Conservation (phyloP, 2,329 filamentous ascomycete genomes). For the Trichoderma citrinoviride region DNA sequence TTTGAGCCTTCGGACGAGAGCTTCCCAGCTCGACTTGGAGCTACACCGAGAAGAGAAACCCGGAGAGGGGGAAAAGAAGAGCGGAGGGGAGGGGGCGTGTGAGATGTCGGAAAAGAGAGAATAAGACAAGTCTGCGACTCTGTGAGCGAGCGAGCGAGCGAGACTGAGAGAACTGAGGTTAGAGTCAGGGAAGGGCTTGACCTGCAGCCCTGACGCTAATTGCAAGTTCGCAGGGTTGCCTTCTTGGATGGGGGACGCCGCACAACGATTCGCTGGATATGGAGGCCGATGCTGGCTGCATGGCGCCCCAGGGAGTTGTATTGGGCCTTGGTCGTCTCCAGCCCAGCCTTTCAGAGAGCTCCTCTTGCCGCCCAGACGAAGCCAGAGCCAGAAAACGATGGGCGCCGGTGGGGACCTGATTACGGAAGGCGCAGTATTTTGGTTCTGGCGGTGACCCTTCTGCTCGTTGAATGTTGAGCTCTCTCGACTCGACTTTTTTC, state of each 20-base stretch:
- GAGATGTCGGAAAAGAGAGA: not conserved
- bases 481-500: not conserved
- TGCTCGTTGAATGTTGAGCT: not conserved
- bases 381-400: constrained; percentile 26
- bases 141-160: not conserved
- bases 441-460: constrained; percentile 17
- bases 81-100: not conserved
- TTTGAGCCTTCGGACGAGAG: constrained; percentile 12
- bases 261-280: constrained; percentile 19
- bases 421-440: constrained; percentile 13
- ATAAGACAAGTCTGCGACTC: not conserved
- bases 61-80: not conserved
- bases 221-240: constrained; percentile 10
- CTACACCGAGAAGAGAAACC: constrained; percentile 16
- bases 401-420: constrained; percentile 13
- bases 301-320: constrained; percentile 24
- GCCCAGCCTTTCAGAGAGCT: constrained; percentile 40
- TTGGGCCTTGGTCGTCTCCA: constrained; percentile 19
- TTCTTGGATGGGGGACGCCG: constrained; percentile 14
- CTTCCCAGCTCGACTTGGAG: constrained; percentile 12
- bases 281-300: constrained; percentile 18
- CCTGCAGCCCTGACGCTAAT: constrained; percentile 22
- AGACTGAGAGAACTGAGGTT: not conserved
- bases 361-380: constrained; percentile 38
- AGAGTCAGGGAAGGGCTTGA: not conserved